Conservation (phyloP, 768 basidiomycete species). For the Kwoniella botswanensis region DNA sequence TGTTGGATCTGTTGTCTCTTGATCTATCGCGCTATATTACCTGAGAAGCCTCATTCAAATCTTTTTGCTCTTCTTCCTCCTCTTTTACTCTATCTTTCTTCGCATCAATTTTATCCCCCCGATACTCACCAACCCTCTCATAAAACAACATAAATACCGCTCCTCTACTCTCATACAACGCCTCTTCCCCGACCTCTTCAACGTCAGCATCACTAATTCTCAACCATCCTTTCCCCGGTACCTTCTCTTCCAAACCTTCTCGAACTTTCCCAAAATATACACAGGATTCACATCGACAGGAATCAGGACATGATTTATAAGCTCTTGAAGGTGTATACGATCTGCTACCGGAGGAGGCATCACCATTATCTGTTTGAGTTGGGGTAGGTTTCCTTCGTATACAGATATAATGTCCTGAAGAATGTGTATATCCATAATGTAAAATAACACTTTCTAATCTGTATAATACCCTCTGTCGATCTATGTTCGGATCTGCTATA, state of each 20-base stretch:
- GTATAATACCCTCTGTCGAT: slow-evolving; percentile 69
- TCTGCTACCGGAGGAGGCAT: slow-evolving; percentile 49
- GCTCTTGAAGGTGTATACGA: slow-evolving; percentile 58
- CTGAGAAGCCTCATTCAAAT: slow-evolving; percentile 3
- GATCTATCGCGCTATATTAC: neutral
- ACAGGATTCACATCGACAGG: slow-evolving; percentile 64
- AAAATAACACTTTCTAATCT: slow-evolving; percentile 84
- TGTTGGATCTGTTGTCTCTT: too few species aligned
- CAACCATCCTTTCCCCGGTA: slow-evolving; percentile 68
- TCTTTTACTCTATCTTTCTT: neutral
- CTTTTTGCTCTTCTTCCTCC: neutral
- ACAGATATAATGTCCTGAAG: slow-evolving; percentile 93
- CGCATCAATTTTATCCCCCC: neutral
- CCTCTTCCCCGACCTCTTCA: slow-evolving; percentile 63
- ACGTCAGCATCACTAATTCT: slow-evolving; percentile 81
- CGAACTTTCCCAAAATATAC: slow-evolving; percentile 65
- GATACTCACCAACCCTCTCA: slow-evolving; percentile 66
- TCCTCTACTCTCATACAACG: slow-evolving; percentile 64
- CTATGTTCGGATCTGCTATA: neutral
- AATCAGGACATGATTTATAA: slow-evolving; percentile 62
- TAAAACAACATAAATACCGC: slow-evolving; percentile 90
- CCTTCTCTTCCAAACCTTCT: slow-evolving; percentile 59
- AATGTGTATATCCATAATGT: slow-evolving; percentile 84
- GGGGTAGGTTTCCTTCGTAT: slow-evolving; percentile 75
- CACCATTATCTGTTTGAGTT: neutral